Evolutionary conservation across 352 stramenopile genomes (phyloP).

Genomic region (Pythium dissotocum): DNA sequence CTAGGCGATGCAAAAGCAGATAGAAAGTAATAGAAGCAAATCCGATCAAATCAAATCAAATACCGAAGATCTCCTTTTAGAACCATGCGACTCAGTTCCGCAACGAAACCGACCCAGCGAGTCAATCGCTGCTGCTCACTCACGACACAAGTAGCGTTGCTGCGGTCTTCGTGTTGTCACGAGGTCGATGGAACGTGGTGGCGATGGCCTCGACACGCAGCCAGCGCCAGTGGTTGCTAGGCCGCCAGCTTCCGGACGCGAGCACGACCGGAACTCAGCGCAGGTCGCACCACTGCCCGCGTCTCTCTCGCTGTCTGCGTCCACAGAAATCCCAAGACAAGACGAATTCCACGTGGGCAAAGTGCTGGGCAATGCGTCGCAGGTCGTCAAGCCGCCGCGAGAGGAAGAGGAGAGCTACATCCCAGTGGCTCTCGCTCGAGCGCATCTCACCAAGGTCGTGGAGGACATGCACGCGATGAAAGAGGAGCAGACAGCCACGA

Average conservation of each 20-base stretch:
- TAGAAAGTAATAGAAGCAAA: neutral
- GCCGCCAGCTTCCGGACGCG: neutral
- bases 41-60: neutral
- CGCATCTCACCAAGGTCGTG: constrained; percentile 67
- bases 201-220: neutral
- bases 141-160: neutral
- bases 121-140: neutral
- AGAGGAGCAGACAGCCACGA: constrained; percentile 50
- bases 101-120: neutral
- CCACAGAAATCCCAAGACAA: neutral
- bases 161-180: neutral
- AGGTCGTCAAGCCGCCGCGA: constrained; percentile 14
- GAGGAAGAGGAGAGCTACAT: constrained; percentile 69
- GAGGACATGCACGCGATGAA: constrained; percentile 81
- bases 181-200: neutral
- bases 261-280: constrained; percentile 1
- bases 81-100: neutral
- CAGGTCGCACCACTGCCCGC: constrained; percentile 19
- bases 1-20: neutral
- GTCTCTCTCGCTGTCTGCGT: neutral
- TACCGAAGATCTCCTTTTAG: neutral
- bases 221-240: neutral
- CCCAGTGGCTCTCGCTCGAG: constrained; percentile 58
- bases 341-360: constrained; percentile 55
- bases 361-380: constrained; percentile 23